Conservation (phyloP, 129 eudicot species). For the Tagetes patula region DNA sequence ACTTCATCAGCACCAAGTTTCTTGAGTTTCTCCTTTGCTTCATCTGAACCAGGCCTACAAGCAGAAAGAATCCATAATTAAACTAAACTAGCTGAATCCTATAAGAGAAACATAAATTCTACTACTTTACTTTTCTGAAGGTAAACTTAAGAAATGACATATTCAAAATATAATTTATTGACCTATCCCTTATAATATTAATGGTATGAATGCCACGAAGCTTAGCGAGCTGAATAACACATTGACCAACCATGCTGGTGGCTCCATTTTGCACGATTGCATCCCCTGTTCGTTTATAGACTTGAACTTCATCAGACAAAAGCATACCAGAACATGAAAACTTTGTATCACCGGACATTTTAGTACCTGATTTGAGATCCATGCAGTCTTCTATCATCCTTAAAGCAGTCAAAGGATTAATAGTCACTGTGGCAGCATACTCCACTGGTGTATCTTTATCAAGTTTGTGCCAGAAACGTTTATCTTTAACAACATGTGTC, state of each 20-base stretch:
- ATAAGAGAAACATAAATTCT: neutral
- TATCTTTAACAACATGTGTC: slow-evolving; percentile 83
- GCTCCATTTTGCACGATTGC: slow-evolving; percentile 96
- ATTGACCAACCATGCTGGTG: slow-evolving; percentile 96
- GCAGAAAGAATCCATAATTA: slow-evolving; percentile 11
- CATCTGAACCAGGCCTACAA: slow-evolving; percentile 82
- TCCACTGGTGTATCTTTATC: slow-evolving; percentile 65
- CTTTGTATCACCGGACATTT: neutral
- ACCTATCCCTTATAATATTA: slow-evolving; percentile 93
- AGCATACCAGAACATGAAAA: neutral
- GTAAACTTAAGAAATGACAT: neutral
- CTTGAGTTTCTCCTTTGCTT: slow-evolving; percentile 73
- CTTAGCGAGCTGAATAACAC: slow-evolving; percentile 87
- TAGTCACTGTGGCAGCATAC: slow-evolving; percentile 85
- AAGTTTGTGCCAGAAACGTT: slow-evolving; percentile 82
- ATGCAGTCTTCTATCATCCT: slow-evolving; percentile 90
- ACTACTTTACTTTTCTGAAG: neutral
- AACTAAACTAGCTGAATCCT: neutral
- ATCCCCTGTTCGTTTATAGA: slow-evolving; percentile 54
- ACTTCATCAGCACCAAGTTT: slow-evolving; percentile 90
- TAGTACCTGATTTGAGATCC: slow-evolving; percentile 74
- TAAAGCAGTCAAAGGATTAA: slow-evolving; percentile 86
- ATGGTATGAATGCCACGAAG: slow-evolving; percentile 67
- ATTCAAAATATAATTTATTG: slow-evolving; percentile 1
- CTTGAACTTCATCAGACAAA: slow-evolving; percentile 19